phyloP scores from a whole-genome alignment of 192 early-diverging fungal species.

The Mortierella alpina region DNA sequence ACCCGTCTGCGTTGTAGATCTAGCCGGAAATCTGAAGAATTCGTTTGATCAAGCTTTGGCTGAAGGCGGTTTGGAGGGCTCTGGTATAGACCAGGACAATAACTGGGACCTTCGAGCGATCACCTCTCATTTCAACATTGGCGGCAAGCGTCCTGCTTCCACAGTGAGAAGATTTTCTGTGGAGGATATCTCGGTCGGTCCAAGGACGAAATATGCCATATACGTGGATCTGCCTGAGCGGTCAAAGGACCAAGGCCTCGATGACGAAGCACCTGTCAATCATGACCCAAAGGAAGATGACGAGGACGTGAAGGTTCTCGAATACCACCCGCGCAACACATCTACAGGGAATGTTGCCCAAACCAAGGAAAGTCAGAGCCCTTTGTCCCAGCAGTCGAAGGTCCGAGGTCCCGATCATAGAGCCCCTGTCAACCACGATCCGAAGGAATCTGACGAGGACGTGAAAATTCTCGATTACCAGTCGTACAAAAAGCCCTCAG shows the following conservation, averaged over 20 bases:
- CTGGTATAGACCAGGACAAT: too few relatives aligned
- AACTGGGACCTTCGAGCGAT: too few relatives aligned
- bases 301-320: background rate
- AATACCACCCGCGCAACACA: too few relatives aligned
- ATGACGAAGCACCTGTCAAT: background rate
- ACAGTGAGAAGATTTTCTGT: background rate
- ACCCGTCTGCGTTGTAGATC: background rate
- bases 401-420: too few relatives aligned
- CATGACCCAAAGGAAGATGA: background rate
- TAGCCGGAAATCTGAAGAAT: too few relatives aligned
- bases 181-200: constrained; percentile 16
- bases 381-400: too few relatives aligned
- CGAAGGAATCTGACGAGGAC: background rate
- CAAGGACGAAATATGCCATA: background rate
- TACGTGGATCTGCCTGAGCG: background rate
- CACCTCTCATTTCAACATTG: background rate
- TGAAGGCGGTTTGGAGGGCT: too few relatives aligned
- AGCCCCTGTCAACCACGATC: background rate
- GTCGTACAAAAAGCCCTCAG: too few relatives aligned
- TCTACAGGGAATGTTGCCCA: background rate
- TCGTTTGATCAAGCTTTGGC: background rate
- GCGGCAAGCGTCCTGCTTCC: background rate
- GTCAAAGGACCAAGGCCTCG: too few relatives aligned
- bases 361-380: background rate
- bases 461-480: background rate